Conservation (phyloP, 2,329 filamentous ascomycete genomes). For the Truncatella angustata region DNA sequence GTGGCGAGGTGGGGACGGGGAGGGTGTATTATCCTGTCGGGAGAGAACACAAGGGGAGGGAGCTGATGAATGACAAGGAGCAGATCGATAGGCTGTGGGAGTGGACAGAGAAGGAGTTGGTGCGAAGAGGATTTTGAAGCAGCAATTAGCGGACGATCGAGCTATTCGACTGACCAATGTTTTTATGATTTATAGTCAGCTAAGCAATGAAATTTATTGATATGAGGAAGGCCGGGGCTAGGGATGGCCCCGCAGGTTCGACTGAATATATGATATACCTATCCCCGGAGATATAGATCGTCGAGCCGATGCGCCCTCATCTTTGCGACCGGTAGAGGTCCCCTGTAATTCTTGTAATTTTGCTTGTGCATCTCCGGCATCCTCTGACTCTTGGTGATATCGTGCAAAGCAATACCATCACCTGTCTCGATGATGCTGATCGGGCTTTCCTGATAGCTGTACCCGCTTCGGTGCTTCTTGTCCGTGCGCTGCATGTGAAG, state of each 20-base stretch:
- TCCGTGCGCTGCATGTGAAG: background rate
- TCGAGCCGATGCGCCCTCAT: background rate
- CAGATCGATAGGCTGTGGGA: conserved; percentile 25
- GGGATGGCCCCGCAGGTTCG: too few relatives aligned
- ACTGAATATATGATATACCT: too few relatives aligned
- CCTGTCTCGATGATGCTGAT: conserved; percentile 29
- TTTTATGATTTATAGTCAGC: background rate
- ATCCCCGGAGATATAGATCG: background rate
- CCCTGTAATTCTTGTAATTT: background rate
- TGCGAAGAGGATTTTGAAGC: conserved; percentile 1
- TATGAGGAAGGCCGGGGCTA: too few relatives aligned
- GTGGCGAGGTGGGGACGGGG: conserved; percentile 22
- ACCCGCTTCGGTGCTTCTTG: background rate
- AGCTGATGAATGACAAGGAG: conserved; percentile 17
- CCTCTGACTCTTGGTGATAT: conserved; percentile 23
- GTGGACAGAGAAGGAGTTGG: conserved; percentile 29
- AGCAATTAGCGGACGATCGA: too few relatives aligned
- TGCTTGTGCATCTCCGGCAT: conserved; percentile 12
- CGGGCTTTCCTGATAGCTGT: conserved; percentile 12
- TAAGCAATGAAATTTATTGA: too few relatives aligned
- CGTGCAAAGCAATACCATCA: conserved; percentile 22
- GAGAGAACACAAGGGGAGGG: conserved; percentile 16
- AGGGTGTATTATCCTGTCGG: conserved; percentile 36
- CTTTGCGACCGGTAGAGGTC: background rate
- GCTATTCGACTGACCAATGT: too few relatives aligned